Percentiles rank a stretch among this genome's conserved stretches.
Conservation (phyloP, 768 basidiomycete genomes). For the Tulasnella sp. region DNA sequence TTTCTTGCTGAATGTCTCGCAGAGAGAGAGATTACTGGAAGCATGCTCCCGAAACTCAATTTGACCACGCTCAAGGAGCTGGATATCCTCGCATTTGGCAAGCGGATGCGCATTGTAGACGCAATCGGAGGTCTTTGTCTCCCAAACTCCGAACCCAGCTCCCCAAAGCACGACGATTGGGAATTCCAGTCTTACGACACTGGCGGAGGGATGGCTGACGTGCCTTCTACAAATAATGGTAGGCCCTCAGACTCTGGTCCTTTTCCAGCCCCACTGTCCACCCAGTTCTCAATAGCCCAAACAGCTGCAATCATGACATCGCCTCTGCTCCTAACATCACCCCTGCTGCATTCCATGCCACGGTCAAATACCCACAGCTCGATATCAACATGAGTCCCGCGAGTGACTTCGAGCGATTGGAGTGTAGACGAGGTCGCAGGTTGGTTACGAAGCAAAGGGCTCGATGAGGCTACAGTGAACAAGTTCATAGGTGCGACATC, state of each 20-base stretch:
- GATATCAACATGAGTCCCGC: slow-evolving; percentile 14
- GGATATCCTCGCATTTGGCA: slow-evolving; percentile 88
- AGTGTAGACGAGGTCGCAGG: slow-evolving; percentile 76
- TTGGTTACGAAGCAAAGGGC: slow-evolving; percentile 77
- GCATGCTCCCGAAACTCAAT: slow-evolving; percentile 90
- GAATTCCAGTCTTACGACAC: background rate
- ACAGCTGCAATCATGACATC: slow-evolving; percentile 10
- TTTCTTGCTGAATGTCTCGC: background rate
- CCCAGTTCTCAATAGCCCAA: slow-evolving; percentile 7
- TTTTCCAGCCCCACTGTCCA: slow-evolving; percentile 4
- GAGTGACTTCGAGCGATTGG: slow-evolving; percentile 59
- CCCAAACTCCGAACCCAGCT: slow-evolving; percentile 35
- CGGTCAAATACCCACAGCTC: background rate
- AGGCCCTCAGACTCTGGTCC: background rate
- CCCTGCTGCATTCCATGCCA: background rate
- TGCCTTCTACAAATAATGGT: background rate
- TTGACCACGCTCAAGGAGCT: slow-evolving; percentile 80
- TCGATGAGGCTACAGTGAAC: slow-evolving; percentile 68
- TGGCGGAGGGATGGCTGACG: background rate
- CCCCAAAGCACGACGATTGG: slow-evolving; percentile 30
- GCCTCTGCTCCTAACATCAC: background rate
- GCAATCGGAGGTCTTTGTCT: slow-evolving; percentile 69
- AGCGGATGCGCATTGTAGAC: slow-evolving; percentile 85
- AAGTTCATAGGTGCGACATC: slow-evolving; percentile 66
- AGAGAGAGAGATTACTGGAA: slow-evolving; percentile 99